phyloP scores from a whole-genome alignment of 139 green algal species.

The Chlamydomonas sp. region DNA sequence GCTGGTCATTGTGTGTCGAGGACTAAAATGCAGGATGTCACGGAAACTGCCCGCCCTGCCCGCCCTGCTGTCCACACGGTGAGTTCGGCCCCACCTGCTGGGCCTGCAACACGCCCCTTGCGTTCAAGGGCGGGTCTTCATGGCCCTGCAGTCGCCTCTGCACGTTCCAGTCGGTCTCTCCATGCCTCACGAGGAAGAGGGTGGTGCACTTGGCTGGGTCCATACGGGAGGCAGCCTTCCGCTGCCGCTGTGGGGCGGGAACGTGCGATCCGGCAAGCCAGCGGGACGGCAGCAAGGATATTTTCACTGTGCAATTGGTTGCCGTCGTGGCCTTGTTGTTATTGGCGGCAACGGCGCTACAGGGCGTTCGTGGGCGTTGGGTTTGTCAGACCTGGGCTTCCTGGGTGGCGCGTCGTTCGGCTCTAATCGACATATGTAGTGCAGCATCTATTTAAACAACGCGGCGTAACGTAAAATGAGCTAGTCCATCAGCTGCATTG shows the following conservation, averaged over 20 bases:
- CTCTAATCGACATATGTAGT: background rate
- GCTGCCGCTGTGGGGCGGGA: background rate
- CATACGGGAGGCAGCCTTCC: constrained; percentile 1
- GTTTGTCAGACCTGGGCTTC: background rate
- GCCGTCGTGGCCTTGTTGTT: too few species aligned
- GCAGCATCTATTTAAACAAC: background rate
- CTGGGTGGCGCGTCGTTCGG: background rate
- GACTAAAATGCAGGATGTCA: background rate
- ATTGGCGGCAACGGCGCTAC: too few species aligned
- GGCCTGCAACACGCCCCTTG: constrained; percentile 2
- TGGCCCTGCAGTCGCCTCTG: constrained; percentile 41
- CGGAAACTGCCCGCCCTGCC: background rate
- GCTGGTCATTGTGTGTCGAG: too few species aligned
- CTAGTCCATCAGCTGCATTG: too few species aligned
- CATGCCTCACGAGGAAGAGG: constrained; percentile 29
- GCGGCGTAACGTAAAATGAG: background rate
- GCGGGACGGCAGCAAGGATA: too few species aligned
- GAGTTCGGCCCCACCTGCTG: background rate
- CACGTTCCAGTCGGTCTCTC: constrained; percentile 50
- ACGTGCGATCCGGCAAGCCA: too few species aligned
- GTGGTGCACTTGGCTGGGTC: background rate
- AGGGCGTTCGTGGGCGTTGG: too few species aligned
- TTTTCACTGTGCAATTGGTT: too few species aligned
- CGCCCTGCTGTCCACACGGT: background rate
- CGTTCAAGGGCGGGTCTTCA: constrained; percentile 13